These are phyloP conservation scores for Albizia julibrissin DNA, from an alignment of 306 rosid species.

Conservation along the genomic window DNA sequence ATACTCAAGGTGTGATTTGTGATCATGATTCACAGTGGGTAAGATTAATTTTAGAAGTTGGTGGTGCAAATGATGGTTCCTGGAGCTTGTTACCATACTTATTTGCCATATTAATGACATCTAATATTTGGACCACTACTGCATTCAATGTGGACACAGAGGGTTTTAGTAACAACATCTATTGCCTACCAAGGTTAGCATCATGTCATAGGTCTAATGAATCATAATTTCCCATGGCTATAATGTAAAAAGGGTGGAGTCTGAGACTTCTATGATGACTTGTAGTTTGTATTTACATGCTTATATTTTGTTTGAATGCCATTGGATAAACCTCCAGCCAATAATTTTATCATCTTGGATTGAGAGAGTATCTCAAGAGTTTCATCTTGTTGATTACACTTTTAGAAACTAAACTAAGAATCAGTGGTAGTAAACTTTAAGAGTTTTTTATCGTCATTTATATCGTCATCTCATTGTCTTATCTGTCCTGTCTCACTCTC, in stretches of 20 bases:
- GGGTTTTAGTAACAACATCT: slow-evolving; percentile 91
- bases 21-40: slow-evolving; percentile 94
- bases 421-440: slow-evolving; percentile 2
- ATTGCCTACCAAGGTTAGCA: slow-evolving; percentile 90
- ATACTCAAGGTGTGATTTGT: slow-evolving; percentile 63
- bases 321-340: slow-evolving; percentile 16
- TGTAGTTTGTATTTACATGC: slow-evolving; percentile 31
- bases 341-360: slow-evolving; percentile 17
- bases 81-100: slow-evolving; percentile 96
- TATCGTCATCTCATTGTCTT: background rate
- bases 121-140: slow-evolving; percentile 84
- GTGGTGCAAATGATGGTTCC: slow-evolving; percentile 95
- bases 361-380: slow-evolving; percentile 24
- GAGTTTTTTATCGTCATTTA: background rate
- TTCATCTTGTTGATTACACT: slow-evolving; percentile 20
- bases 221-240: background rate
- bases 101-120: slow-evolving; percentile 92
- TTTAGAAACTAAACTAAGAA: slow-evolving; percentile 6
- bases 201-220: slow-evolving; percentile 26
- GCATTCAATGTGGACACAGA: slow-evolving; percentile 96
- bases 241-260: slow-evolving; percentile 9
- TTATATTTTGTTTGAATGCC: slow-evolving; percentile 30
- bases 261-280: slow-evolving; percentile 6
- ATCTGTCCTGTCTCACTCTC: slow-evolving; percentile 7
- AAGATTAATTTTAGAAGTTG: slow-evolving; percentile 86